A percentile compares a stretch with the other conserved stretches of the same genome.
Evolutionary conservation across 2,329 filamentous ascomycete genomes (phyloP).

Genomic region (Fusarium sp.): DNA sequence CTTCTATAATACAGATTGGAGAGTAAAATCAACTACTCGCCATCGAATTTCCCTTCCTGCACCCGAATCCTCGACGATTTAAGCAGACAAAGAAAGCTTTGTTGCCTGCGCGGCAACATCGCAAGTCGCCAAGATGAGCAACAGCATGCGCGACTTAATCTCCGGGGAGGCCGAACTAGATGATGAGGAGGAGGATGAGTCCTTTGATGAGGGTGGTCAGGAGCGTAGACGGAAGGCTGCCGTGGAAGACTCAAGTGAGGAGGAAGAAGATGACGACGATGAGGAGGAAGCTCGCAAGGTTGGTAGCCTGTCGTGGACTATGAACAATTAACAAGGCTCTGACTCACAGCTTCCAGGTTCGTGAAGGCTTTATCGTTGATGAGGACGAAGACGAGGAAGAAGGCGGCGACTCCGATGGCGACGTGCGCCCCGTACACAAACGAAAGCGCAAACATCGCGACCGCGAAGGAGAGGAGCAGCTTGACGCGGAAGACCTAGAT

Average conservation of each 20-base stretch:
- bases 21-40: not conserved
- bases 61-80: conserved; percentile 16
- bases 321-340: conserved; percentile 6
- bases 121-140: conserved; percentile 64
- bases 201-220: conserved; percentile 80
- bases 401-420: conserved; percentile 66
- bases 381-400: conserved; percentile 86
- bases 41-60: not conserved
- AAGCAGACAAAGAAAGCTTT: conserved; percentile 34
- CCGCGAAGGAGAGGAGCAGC: conserved; percentile 84
- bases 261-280: conserved; percentile 92
- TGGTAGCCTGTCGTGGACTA: conserved; percentile 42
- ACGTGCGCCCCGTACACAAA: conserved; percentile 67
- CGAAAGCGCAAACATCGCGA: conserved; percentile 82
- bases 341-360: conserved; percentile 67
- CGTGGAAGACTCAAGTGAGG: conserved; percentile 88
- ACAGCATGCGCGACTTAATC: conserved; percentile 78
- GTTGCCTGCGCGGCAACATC: conserved; percentile 44
- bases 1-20: not conserved
- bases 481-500: conserved; percentile 96
- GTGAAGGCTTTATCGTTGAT: conserved; percentile 95
- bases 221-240: conserved; percentile 59
- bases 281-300: conserved; percentile 85
- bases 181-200: conserved; percentile 86
- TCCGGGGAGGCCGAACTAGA: conserved; percentile 88